Evolutionary conservation across 305 asterid species (phyloP).

Genomic region (Fraxinus ornus): DNA sequence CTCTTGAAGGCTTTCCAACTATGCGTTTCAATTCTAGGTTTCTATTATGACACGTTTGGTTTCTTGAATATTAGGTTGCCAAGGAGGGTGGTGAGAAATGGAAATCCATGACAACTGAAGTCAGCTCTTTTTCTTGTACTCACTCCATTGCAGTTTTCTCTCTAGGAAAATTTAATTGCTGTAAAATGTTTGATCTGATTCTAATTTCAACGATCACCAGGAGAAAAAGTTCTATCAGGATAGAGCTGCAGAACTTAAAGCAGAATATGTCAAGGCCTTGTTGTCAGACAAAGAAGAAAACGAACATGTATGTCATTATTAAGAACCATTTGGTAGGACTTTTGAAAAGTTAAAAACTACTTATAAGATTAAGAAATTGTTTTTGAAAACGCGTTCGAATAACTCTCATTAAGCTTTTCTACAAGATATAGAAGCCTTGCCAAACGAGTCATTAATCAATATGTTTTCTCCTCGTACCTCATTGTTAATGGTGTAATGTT

Average conservation of each 20-base stretch:
- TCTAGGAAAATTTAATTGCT: not conserved
- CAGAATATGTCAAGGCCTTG: slow-evolving; percentile 48
- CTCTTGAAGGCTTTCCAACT: not conserved
- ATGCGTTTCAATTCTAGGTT: not conserved
- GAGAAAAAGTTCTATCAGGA: slow-evolving; percentile 64
- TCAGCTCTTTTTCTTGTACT: slow-evolving; percentile 18
- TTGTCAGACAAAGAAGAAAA: slow-evolving; percentile 38
- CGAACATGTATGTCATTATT: slow-evolving; percentile 22
- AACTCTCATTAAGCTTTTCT: too few relatives aligned
- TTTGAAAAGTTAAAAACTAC: not conserved
- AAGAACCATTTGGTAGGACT: not conserved
- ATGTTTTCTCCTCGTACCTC: not conserved
- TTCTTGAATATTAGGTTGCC: slow-evolving; percentile 49
- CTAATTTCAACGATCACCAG: slow-evolving; percentile 26
- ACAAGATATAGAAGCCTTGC: not conserved
- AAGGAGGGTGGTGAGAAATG: slow-evolving; percentile 88
- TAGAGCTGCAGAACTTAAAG: slow-evolving; percentile 80
- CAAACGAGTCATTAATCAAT: not conserved
- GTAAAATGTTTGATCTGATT: not conserved
- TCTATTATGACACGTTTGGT: not conserved
- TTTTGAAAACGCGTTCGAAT: not conserved
- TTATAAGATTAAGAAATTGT: not conserved
- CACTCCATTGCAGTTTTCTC: not conserved
- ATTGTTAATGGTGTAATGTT: not conserved
- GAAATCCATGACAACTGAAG: slow-evolving; percentile 76